Evolutionary conservation across 1,139 yeast species (phyloP), one percentile per base, ranked within the genome.

Genomic region (Suzukiozyma palmioleophila): DNA sequence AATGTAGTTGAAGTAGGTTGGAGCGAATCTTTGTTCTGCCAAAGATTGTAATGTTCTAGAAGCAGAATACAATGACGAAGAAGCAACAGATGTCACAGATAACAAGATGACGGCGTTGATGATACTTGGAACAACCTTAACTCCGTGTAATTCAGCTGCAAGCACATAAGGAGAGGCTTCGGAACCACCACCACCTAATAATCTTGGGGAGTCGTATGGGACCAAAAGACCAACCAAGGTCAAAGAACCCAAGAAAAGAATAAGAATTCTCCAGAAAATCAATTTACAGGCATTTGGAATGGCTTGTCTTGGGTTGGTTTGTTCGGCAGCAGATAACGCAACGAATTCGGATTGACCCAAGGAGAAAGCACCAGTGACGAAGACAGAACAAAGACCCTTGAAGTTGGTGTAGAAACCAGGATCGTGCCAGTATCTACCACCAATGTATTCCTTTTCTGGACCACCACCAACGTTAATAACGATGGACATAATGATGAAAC

Each of bases 351-450:
- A 49, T 39, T 69, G 71, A 29, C 71, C 72, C 30, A 66, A 59
- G 3, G 69, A 55, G 43, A 67, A 67, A 7, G 66, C 61, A 14
- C 68, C 66, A 2, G 69, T 64, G 25, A 64, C 70, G 37, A 67
- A 65, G 27, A 64, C 71, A 8, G 67, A 48, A 43, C 64, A 62
- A 36, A 68, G 50, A 10, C 75, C 75, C 49, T 69, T 69, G 51
- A 69, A 68, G 26, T 54, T 49, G 33, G 69, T 66, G 45, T 56
- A 54, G 26, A 61, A 60, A 33, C 70, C 71, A 3, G 73, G 75
- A 39, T 67, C 51, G 40, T 61, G 59, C 78, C 78, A 74, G 49
- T 67, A 69, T 40, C 56, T 61, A 33, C 75, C 77, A 25, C 79
- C 79, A 46, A 73, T 65, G 44, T 57, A 69, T 3, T 70, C 71